A percentile compares a stretch with the other conserved stretches of the same genome.
Conservation (phyloP, 2,329 filamentous ascomycete species). For the Magnaporthiopsis incrustans region DNA sequence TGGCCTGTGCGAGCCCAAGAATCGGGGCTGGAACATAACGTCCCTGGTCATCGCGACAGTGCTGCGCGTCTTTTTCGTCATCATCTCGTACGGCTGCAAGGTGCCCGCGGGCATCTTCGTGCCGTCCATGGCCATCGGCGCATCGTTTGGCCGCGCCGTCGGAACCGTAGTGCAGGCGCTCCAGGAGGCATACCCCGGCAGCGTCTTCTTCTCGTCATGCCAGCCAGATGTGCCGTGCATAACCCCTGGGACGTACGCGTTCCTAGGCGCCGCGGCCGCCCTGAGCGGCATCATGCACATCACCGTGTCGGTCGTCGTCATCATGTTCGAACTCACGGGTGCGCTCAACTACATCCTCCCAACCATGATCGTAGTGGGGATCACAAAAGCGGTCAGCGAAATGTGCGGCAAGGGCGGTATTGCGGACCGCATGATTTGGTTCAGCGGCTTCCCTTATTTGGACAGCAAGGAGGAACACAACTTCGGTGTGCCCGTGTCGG, state of each 20-base stretch:
- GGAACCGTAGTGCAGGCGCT: slow-evolving; percentile 89
- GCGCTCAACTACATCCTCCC: slow-evolving; percentile 94
- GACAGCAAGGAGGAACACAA: slow-evolving; percentile 97
- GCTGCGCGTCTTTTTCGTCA: slow-evolving; percentile 75
- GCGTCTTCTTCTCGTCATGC: slow-evolving; percentile 81
- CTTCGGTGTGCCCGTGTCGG: slow-evolving; percentile 87
- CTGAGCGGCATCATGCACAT: slow-evolving; percentile 98
- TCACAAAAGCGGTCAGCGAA: slow-evolving; percentile 89
- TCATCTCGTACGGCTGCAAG: slow-evolving; percentile 96
- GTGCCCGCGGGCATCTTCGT: slow-evolving; percentile 97
- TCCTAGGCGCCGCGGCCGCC: slow-evolving; percentile 84
- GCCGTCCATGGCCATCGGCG: slow-evolving; percentile 94
- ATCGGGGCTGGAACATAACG: slow-evolving; percentile 69
- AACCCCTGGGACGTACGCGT: slow-evolving; percentile 93
- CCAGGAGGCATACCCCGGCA: slow-evolving; percentile 74
- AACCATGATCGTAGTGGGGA: slow-evolving; percentile 97
- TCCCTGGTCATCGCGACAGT: slow-evolving; percentile 74
- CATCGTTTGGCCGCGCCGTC: slow-evolving; percentile 87
- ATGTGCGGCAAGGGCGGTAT: slow-evolving; percentile 94
- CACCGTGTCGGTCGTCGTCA: slow-evolving; percentile 92
- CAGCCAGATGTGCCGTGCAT: slow-evolving; percentile 91
- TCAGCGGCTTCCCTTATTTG: slow-evolving; percentile 92
- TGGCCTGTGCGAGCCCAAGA: slow-evolving; percentile 73
- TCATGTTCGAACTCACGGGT: slow-evolving; percentile 98
- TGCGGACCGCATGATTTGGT: slow-evolving; percentile 97